Base-by-base conservation (phyloP, 1,139 yeast species). In the Sugiyamaella castrensis region DNA sequence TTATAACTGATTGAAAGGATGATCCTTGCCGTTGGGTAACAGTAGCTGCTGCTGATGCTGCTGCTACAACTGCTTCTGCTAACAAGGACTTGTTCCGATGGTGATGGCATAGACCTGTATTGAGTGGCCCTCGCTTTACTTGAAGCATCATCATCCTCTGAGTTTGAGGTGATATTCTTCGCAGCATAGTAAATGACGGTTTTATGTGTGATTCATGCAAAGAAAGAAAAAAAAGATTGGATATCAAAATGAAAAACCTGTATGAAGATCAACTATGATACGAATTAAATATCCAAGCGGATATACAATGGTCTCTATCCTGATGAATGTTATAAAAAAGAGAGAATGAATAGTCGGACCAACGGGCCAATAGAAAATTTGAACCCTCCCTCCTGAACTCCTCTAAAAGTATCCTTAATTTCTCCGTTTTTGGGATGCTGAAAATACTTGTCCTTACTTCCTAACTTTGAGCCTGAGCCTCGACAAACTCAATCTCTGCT, bases 1-100 rank as follows among this genome's bases (percentile, higher is more conserved):
- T 82, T 43, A 89, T 74, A 2, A 95, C 95, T 43, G 35, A 13
- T 35, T 49, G 54, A 44, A 41, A 51, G 48, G 49, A 38, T 46
- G 40, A 57, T 47, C 37, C 41, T 4, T 19, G 24, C 5, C 24
- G 5, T 5, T 19, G 24, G 3, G 39, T 8, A 6, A 29, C 8
- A 12, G 35, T 5, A 12, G 39, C 39, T 36, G 40, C 36, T n/a
- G 30, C 9, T 4, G 43, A 28, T 10, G 44, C 38, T 34, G 37
- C 32, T 8, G 41, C 40, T 10, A 34, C 34, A 28, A 60, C 57
- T 4, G 67, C 60, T 43, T 60, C 61, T 4, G 66, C 54, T 11
- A 65, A 54, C 31, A 64, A 46, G 13, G 63, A 56, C 46, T 61
- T 59, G 31, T 34, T 43, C 8, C 60, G 33, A n/a, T 13, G 33